Evolutionary conservation across 208 protist genomes (phyloP).

Genomic region (Herpetomonas muscarum): DNA sequence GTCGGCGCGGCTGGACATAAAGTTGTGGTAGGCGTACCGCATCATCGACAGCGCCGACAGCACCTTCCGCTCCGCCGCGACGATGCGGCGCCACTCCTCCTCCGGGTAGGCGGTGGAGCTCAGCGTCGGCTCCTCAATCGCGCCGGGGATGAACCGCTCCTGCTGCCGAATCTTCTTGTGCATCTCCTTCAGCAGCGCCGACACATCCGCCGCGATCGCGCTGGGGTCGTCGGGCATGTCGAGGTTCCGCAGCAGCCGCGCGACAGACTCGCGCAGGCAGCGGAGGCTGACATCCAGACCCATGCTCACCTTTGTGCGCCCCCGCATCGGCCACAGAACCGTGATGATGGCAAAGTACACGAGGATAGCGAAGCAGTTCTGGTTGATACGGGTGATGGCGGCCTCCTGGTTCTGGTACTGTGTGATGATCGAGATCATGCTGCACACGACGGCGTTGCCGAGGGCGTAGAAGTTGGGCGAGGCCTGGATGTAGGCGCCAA

Average conservation of each 20-base stretch:
- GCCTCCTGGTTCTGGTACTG: slow-evolving; percentile 73
- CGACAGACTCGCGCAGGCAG: slow-evolving; percentile 74
- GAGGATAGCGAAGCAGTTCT: slow-evolving; percentile 90
- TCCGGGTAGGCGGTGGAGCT: slow-evolving; percentile 75
- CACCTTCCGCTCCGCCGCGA: slow-evolving; percentile 65
- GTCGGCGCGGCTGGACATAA: slow-evolving; percentile 78
- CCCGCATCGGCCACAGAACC: slow-evolving; percentile 83
- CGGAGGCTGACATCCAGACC: slow-evolving; percentile 79
- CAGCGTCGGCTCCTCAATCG: slow-evolving; percentile 80
- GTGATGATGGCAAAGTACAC: slow-evolving; percentile 86
- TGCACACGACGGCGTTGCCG: slow-evolving; percentile 85
- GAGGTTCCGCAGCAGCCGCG: slow-evolving; percentile 77
- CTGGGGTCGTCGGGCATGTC: slow-evolving; percentile 79
- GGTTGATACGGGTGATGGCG: slow-evolving; percentile 88
- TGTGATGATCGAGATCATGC: slow-evolving; percentile 82
- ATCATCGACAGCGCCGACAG: slow-evolving; percentile 79
- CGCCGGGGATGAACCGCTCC: slow-evolving; percentile 62
- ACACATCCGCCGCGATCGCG: slow-evolving; percentile 60
- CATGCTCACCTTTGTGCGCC: slow-evolving; percentile 69
- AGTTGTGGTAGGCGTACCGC: slow-evolving; percentile 79
- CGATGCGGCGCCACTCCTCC: slow-evolving; percentile 60
- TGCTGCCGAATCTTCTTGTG: slow-evolving; percentile 61
- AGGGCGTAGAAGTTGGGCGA: slow-evolving; percentile 75
- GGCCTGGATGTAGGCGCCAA: slow-evolving; percentile 86
- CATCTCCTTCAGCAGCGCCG: slow-evolving; percentile 71